Evolutionary conservation across 805 yeast genomes (phyloP).

Genomic region (Wickerhamiella shivajii): DNA sequence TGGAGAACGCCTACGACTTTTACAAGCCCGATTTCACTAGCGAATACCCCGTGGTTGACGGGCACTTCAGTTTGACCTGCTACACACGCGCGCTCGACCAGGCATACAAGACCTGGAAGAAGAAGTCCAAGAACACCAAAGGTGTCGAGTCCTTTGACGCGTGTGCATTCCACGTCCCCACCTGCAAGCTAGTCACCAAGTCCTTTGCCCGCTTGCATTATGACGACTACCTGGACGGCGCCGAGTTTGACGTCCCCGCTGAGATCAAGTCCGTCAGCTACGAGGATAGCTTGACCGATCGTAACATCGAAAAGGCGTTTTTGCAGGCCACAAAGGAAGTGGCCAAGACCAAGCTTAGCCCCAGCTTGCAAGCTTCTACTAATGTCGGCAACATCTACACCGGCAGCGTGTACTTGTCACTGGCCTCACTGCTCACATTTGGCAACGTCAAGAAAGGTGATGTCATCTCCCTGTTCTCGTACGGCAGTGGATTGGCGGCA

Average conservation of each 20-base stretch:
- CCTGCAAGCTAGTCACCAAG: slow-evolving; percentile 87
- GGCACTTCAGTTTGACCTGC: slow-evolving; percentile 87
- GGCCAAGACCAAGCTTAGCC: slow-evolving; percentile 53
- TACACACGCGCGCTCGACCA: slow-evolving; percentile 86
- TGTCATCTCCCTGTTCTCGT: slow-evolving; percentile 85
- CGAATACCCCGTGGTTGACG: slow-evolving; percentile 96
- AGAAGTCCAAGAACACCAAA: slow-evolving; percentile 33
- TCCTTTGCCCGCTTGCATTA: slow-evolving; percentile 83
- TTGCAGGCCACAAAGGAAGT: slow-evolving; percentile 59
- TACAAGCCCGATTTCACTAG: slow-evolving; percentile 94
- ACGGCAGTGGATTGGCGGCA: slow-evolving; percentile 96
- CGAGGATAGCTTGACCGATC: slow-evolving; percentile 68
- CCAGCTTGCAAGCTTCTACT: slow-evolving; percentile 77
- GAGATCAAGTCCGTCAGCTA: slow-evolving; percentile 49
- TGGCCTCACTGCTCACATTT: slow-evolving; percentile 64
- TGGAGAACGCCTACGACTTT: slow-evolving; percentile 94
- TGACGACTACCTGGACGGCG: slow-evolving; percentile 70
- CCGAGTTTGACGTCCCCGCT: slow-evolving; percentile 35
- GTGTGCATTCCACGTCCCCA: slow-evolving; percentile 95
- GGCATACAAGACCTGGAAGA: slow-evolving; percentile 69
- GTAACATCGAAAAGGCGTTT: slow-evolving; percentile 70
- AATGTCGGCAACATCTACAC: slow-evolving; percentile 98
- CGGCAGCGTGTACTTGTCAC: slow-evolving; percentile 78
- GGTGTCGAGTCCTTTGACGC: slow-evolving; percentile 68
- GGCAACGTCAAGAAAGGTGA: slow-evolving; percentile 61